Evolutionary conservation across 306 rosid species (phyloP), one percentile per base, ranked within the genome.

Genomic region (Begonia fuchsioides): DNA sequence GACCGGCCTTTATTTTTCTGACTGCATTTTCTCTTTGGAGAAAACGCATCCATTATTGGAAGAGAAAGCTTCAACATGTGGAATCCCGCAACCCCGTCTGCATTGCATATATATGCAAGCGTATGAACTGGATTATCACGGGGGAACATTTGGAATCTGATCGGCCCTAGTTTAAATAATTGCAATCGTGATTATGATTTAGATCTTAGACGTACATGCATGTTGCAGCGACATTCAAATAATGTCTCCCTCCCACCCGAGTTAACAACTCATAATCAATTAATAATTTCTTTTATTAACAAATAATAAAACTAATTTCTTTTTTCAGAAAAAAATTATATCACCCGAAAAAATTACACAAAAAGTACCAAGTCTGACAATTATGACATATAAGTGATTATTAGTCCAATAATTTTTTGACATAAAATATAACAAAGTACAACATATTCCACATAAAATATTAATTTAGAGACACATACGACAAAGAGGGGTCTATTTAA

Each of bases 1-100:
- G 76, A 68, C 9, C 79, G 73, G 38, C 57, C 50, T 26, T 26
- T 26, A 26, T 26, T 26, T 40, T 76, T 73, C 62, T 64, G 51
- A 52, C 61, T 63, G 59, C 63, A 56, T 53, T 59, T 69, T 6
- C 60, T 49, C 67, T 49, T 73, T 35, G 38, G 40, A 56, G 64
- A 26, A 20, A 66, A 68, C 39, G 56, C 54, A 45, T 73, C 74
- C 79, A 72, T 74, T 15, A 39, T 45, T 16, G 59, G 11, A 58
- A 10, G 19, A 48, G 43, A 47, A 6, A 62, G 54, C 44, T 55
- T 63, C 12, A 9, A 39, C 47, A 44, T 26, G 15, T 5, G 32
- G 52, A 14, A 26, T 45, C 3, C 38, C 44, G 44, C 52, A 44
- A 20, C 12, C 10, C 35, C 20, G 14, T 49, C 44, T 60, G 48